Percentiles rank a stretch among this genome's conserved stretches.
These are phyloP conservation scores for Agaricus sinodeliciosus DNA, from an alignment of 768 basidiomycete genomes.

Conservation along the genomic window DNA sequence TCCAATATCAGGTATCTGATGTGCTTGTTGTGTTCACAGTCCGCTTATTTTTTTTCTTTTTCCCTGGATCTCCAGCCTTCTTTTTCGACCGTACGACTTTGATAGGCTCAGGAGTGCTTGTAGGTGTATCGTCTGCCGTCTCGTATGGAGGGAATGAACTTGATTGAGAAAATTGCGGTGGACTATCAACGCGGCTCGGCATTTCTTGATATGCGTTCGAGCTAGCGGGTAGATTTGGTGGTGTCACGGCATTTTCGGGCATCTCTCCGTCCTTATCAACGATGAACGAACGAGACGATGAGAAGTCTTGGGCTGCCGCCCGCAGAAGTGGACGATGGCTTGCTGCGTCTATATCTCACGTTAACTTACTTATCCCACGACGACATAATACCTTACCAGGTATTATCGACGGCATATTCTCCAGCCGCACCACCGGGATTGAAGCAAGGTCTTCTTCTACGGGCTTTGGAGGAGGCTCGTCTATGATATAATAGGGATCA, in stretches of 20 bases:
- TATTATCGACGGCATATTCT: slow-evolving; percentile 55
- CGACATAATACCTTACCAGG: slow-evolving; percentile 17
- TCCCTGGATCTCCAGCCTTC: slow-evolving; percentile 31
- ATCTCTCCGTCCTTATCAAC: slow-evolving; percentile 83
- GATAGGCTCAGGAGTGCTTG: slow-evolving; percentile 62
- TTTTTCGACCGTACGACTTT: slow-evolving; percentile 73
- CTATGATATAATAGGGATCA: slow-evolving; percentile 89
- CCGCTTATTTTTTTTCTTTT: slow-evolving; percentile 62
- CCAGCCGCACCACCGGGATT: slow-evolving; percentile 85
- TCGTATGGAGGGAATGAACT: slow-evolving; percentile 50
- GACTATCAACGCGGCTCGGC: slow-evolving; percentile 5
- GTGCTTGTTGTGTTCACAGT: slow-evolving; percentile 11
- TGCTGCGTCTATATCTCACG: slow-evolving; percentile 15
- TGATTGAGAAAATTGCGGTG: slow-evolving; percentile 29
- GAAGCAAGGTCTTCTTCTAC: slow-evolving; percentile 67
- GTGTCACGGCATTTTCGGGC: slow-evolving; percentile 51
- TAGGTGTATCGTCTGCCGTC: slow-evolving; percentile 36
- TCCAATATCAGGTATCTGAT: background rate
- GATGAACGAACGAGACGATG: slow-evolving; percentile 38
- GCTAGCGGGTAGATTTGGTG: slow-evolving; percentile 18
- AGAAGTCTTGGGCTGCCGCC: slow-evolving; percentile 30
- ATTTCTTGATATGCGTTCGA: slow-evolving; percentile 15
- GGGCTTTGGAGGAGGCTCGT: slow-evolving; percentile 39
- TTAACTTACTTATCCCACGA: background rate
- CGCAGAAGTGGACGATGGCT: slow-evolving; percentile 33